Evolutionary conservation across 1,139 yeast species (phyloP), one percentile per base, ranked within the genome.

Genomic region (Eremothecium coryli): DNA sequence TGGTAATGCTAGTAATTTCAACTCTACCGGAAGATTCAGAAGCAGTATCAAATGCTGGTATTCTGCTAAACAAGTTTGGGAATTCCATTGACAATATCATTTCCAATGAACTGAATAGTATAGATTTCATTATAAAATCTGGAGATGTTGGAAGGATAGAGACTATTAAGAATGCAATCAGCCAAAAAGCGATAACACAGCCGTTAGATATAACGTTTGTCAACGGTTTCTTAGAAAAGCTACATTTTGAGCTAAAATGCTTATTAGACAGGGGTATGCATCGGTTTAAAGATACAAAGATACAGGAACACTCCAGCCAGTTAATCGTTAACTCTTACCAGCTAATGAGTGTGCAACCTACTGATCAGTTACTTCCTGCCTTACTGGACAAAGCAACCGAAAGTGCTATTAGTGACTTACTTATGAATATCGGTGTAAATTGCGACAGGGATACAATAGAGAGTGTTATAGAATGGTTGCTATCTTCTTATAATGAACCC

Each of bases 351-450:
- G 24, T 16, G 9, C 14, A 12, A 12, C 26, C 5, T 21, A 26
- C 11, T 23, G 31, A 11, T 36, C 45, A 13, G 33, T 44, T 13
- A 42, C 46, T 33, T 43, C 43, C 35, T 36, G 39, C 4, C 22
- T 39, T 17, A 29, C n/a, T n/a, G n/a, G 51, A 35, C 21, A 34
- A 47, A 13, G 37, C 39, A 0, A 44, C 45, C 3, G 58, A 55
- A 29, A 14, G 14, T 2, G 23, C 43, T 4, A 30, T 57, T 2
- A 33, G 46, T 4, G 32, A 32, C 3, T 26, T 58, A 6, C 37
- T 56, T 2, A 43, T 44, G 18, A 13, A 37, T 2, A 15, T 56
- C 1, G 61, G 60, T 2, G 27, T 31, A 23, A 41, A n/a, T 18
- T 35, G 37, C 5, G 13, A 18, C 8, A 23, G 16, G 7, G 20